phyloP scores from a whole-genome alignment of 73 alveolate species.

The Loxodes magnus region DNA sequence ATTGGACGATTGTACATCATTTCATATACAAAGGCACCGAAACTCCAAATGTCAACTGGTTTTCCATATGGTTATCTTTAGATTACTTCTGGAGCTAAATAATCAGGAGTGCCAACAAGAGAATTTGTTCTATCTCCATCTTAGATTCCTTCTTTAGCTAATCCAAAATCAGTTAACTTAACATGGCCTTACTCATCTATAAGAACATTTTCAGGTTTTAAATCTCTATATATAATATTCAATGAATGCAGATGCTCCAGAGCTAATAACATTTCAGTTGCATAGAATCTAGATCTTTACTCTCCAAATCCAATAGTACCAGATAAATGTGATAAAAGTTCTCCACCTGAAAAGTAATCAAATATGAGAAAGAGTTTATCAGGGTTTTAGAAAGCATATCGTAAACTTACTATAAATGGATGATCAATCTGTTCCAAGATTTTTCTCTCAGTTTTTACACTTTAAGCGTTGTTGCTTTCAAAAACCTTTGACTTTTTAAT shows the following conservation, averaged over 20 bases:
- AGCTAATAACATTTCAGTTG: conserved; percentile 49
- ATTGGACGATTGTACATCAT: conserved; percentile 76
- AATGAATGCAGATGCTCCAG: conserved; percentile 23
- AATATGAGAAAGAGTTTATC: conserved; percentile 66
- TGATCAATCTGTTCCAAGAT: conserved; percentile 60
- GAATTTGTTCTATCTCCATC: conserved; percentile 85
- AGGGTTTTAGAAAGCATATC: conserved; percentile 74
- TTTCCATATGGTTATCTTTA: conserved; percentile 7
- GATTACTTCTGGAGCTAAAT: conserved; percentile 59
- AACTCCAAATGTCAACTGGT: conserved; percentile 5
- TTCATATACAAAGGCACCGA: conserved; percentile 19
- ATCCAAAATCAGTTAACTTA: conserved; percentile 92
- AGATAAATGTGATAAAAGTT: conserved; percentile 66
- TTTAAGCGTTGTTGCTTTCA: conserved; percentile 58
- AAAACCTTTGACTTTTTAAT: conserved; percentile 69
- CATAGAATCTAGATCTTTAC: conserved; percentile 56
- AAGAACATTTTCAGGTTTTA: conserved; percentile 82
- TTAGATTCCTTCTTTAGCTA: conserved; percentile 63
- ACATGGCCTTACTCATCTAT: conserved; percentile 53
- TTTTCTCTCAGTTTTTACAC: conserved; percentile 67
- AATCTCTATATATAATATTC: conserved; percentile 72
- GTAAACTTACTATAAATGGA: conserved; percentile 74
- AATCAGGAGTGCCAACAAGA: conserved; percentile 93
- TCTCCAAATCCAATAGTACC: conserved; percentile 63
- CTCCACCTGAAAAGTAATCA: conserved; percentile 87